phyloP scores from a whole-genome alignment of 345 rosid genomes.

The Gossypium stocksii region DNA sequence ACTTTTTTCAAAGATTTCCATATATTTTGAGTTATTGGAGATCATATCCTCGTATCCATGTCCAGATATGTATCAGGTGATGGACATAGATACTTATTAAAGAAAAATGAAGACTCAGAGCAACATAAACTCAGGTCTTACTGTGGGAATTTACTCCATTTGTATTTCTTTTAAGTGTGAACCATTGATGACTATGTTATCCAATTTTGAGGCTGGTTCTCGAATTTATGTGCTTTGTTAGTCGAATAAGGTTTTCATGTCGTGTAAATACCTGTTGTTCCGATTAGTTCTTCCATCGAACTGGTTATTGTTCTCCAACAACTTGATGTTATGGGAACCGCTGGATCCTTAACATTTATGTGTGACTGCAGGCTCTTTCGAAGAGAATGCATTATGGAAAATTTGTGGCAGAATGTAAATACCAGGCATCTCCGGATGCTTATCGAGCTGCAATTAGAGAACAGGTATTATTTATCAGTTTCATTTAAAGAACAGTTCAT shows the following conservation, averaged over 20 bases:
- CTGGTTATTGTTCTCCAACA: not conserved
- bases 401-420: constrained; percentile 92
- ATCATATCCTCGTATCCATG: too few species aligned
- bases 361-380: constrained; percentile 60
- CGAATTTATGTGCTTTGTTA: not conserved
- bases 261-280: not conserved
- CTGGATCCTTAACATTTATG: not conserved
- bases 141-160: too few species aligned
- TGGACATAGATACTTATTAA: too few species aligned
- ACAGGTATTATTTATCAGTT: constrained; percentile 37
- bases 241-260: not conserved
- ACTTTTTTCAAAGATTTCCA: too few species aligned
- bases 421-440: constrained; percentile 57
- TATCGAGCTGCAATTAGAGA: constrained; percentile 61
- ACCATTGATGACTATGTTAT: too few species aligned
- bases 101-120: too few species aligned
- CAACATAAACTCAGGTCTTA: too few species aligned
- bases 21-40: too few species aligned
- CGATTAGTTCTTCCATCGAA: not conserved
- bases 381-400: constrained; percentile 95
- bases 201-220: too few species aligned
- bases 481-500: not conserved
- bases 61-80: too few species aligned
- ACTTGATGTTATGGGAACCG: not conserved
- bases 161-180: too few species aligned